A percentile compares a stretch with the other conserved stretches of the same genome.
These are phyloP conservation scores for Phytophthora citrophthora DNA, from an alignment of 352 stramenopile genomes.

Conservation along the genomic window DNA sequence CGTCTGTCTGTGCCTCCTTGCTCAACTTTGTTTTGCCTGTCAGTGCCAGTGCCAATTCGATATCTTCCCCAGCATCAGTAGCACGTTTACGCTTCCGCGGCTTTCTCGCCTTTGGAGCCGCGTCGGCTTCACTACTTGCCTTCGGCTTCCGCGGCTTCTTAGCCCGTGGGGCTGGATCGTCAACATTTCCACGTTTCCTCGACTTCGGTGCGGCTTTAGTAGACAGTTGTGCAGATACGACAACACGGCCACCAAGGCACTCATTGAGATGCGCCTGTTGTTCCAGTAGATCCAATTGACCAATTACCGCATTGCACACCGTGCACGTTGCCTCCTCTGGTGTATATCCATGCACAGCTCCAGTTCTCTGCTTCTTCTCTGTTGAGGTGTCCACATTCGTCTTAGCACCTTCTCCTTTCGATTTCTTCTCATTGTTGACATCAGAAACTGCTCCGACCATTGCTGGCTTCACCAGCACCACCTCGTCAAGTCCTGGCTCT, in stretches of 20 bases:
- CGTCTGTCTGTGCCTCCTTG: conserved; percentile 49
- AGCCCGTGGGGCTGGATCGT: not conserved
- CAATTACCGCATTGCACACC: conserved; percentile 31
- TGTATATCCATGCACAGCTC: conserved; percentile 7
- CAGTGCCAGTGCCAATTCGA: conserved; percentile 49
- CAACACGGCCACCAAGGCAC: conserved; percentile 40
- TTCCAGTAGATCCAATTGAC: conserved; percentile 44
- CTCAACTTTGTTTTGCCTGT: conserved; percentile 41
- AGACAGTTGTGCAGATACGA: not conserved
- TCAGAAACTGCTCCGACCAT: not conserved
- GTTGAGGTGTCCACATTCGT: not conserved
- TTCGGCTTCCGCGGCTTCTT: conserved; percentile 32
- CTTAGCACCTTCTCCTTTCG: not conserved
- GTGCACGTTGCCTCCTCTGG: conserved; percentile 32
- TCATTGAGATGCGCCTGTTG: conserved; percentile 40
- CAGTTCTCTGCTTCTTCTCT: not conserved
- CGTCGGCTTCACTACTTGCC: conserved; percentile 2
- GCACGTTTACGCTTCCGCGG: conserved; percentile 37
- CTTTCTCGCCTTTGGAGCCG: conserved; percentile 30
- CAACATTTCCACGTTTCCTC: conserved; percentile 32
- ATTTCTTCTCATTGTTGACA: not conserved
- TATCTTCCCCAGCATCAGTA: conserved; percentile 14
- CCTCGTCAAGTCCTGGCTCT: conserved; percentile 17
- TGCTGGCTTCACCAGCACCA: not conserved
- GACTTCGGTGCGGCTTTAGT: conserved; percentile 8